A percentile compares a stretch with the other conserved stretches of the same genome.
Conservation (phyloP, 495 filamentous ascomycete species). For the Hamigera avellanea region DNA sequence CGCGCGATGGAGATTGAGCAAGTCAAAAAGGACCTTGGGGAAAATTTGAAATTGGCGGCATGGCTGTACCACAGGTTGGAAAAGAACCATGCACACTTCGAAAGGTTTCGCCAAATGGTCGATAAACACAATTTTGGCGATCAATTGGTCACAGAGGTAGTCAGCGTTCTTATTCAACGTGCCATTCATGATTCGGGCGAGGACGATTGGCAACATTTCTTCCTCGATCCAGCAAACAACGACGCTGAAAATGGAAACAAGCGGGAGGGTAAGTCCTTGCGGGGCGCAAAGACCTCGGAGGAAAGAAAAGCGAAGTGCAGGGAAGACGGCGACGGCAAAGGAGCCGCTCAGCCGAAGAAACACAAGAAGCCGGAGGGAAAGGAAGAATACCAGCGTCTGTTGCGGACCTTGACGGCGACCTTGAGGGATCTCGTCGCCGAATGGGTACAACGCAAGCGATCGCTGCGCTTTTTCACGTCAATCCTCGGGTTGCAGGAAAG, state of each 20-base stretch:
- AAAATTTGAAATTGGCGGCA: conserved; percentile 16
- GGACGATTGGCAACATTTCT: conserved; percentile 16
- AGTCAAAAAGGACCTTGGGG: conserved; percentile 15
- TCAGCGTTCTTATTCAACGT: conserved; percentile 5
- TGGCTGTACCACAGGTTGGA: conserved; percentile 20
- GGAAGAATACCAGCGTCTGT: conserved; percentile 6
- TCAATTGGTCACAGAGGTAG: conserved; percentile 7
- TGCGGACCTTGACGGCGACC: conserved; percentile 13
- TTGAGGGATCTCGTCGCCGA: conserved; percentile 17
- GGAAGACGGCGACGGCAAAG: background rate
- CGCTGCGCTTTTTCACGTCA: conserved; percentile 18
- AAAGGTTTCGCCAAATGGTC: conserved; percentile 14
- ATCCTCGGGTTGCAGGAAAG: conserved; percentile 14
- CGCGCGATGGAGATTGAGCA: conserved; percentile 19
- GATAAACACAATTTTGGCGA: conserved; percentile 16
- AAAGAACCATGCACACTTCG: conserved; percentile 7
- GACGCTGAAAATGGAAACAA: too few relatives aligned
- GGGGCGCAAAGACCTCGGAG: too few relatives aligned
- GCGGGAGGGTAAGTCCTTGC: too few relatives aligned
- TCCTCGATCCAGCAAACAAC: conserved; percentile 6
- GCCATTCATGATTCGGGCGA: conserved; percentile 4
- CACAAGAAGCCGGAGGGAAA: conserved; percentile 4
- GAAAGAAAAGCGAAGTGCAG: too few relatives aligned
- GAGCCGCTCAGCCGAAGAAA: background rate
- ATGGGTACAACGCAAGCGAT: conserved; percentile 17